Evolutionary conservation across 2,329 filamentous ascomycete species (phyloP), one percentile per base, ranked within the genome.

Genomic region (Fusarium sp.): DNA sequence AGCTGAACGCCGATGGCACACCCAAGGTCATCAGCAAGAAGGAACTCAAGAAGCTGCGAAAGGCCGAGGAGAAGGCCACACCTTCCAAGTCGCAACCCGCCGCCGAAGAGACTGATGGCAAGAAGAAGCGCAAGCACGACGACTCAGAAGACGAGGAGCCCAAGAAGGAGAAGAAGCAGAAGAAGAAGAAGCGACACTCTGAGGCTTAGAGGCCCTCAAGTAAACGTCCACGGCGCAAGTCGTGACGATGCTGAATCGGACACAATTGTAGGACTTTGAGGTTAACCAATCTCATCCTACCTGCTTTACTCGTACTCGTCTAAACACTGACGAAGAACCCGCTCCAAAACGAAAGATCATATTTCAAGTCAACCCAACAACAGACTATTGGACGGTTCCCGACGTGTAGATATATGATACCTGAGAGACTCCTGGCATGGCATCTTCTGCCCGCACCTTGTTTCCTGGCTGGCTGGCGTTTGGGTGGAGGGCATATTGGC

Each of bases 21-120:
- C 90, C 92, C 44, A 86, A 89, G 75, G 86, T 93, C 8, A 83
- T 91, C 77, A 93, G 90, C 86, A 94, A 94, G 87, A 94, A 94
- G 85, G 91, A 93, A 52, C 82, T 92, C 78, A 94, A 94, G 88
- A 93, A 93, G 86, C 84, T 88, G 66, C 90, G 89, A 83, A 93
- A 92, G 84, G 83, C 82, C 23, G 89, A 89, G 80, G 89, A 90
- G 78, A 75, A 80, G 58, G 74, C 70, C n/a, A 81, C 82, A 46
- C 86, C 85, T 21, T 82, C 83, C 54, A 83, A 84, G 68, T 79
- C 81, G 32, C 81, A 83, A 62, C 82, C 83, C 61, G 85, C 88
- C 6, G 81, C 80, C 61, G 88, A 88, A 76, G 66, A 80, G 33
- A 64, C 68, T 19, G 64, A 78, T 12, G 81, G 82, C 58, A 77